Evolutionary conservation across 768 basidiomycete species (phyloP).

Genomic region (Asterophora parasitica): DNA sequence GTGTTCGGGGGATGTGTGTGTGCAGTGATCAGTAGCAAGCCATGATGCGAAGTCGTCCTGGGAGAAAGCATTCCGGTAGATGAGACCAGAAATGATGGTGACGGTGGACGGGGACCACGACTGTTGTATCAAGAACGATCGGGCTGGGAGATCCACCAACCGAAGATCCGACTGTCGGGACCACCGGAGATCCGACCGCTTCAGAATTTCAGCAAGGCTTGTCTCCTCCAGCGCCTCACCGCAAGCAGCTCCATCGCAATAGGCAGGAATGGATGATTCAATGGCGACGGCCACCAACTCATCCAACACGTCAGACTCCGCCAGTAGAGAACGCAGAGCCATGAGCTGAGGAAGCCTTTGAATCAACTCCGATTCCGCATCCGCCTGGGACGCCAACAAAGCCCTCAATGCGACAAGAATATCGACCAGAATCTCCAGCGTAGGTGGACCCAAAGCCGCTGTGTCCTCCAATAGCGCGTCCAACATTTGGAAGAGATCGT

Average conservation of each 20-base stretch:
- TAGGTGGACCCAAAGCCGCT: conserved; percentile 3
- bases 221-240: conserved; percentile 10
- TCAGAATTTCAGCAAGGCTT: conserved; percentile 19
- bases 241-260: conserved; percentile 24
- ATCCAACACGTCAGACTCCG: conserved; percentile 37
- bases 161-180: conserved; percentile 18
- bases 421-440: conserved; percentile 26
- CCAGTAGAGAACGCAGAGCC: conserved; percentile 28
- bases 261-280: conserved; percentile 34
- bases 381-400: conserved; percentile 17
- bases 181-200: conserved; percentile 30
- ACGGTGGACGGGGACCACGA: conserved; percentile 41
- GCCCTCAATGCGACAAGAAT: conserved; percentile 31
- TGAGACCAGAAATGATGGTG: conserved; percentile 35
- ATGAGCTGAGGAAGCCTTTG: conserved; percentile 35
- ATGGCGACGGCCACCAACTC: conserved; percentile 41
- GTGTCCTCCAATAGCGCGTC: conserved; percentile 27
- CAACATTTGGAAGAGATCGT: conserved; percentile 40
- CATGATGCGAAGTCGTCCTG: conserved; percentile 30
- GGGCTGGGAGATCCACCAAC: conserved; percentile 22
- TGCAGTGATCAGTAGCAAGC: conserved; percentile 30
- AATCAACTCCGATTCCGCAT: conserved; percentile 21
- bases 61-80: conserved; percentile 35
- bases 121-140: conserved; percentile 35
- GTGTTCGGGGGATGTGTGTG: conserved; percentile 20